Evolutionary conservation across 2,329 filamentous ascomycete genomes (phyloP), one percentile per base, ranked within the genome.

Genomic region (Monosporascus sp.): DNA sequence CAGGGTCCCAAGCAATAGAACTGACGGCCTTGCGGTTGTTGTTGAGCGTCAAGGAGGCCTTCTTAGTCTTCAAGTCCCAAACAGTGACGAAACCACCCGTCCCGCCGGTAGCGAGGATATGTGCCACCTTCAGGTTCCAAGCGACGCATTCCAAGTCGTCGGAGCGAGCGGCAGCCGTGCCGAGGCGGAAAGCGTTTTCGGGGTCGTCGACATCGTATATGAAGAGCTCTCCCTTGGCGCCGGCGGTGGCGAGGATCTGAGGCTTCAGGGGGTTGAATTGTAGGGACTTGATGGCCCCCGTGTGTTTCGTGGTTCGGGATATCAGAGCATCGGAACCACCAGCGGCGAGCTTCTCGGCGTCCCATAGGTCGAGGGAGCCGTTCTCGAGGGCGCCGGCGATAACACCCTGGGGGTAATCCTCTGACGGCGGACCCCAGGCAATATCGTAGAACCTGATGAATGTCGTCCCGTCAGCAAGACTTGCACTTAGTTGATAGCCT

Each of bases 11-110:
- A 14, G 92, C 92, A 62, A 99, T 90, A 54, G 95, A 87, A 72
- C 92, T 97, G 65, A 97, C 91, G 51, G 92, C 81, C 74, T 97
- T 99, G 57, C 94, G 85, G 67, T 90, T 94, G 68, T 95, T 94
- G 77, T 97, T 99, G 59, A 99, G 78, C 37, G 92, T 97, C 72
- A 99, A 76, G 52, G 92, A 97, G 62, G 96, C 91, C 75, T 96
- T 97, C 82, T 96, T 97, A 14, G 90, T 91, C 78, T 96, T 97
- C 59, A 97, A 81, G 73, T 99, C 94, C 94, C 94, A 99, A 18
- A 99, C 93, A 2, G 94, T 97, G 37, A 97, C 92, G 65, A 97
- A 96, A 5, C 94, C 94, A 48, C 91, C 92, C 57, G 85, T 88
- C 67, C 92, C 93, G 60, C 94, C 94, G 9, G 93, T 97, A 18